Evolutionary conservation across 495 filamentous ascomycete species (phyloP).

Genomic region (Viridothelium virens): DNA sequence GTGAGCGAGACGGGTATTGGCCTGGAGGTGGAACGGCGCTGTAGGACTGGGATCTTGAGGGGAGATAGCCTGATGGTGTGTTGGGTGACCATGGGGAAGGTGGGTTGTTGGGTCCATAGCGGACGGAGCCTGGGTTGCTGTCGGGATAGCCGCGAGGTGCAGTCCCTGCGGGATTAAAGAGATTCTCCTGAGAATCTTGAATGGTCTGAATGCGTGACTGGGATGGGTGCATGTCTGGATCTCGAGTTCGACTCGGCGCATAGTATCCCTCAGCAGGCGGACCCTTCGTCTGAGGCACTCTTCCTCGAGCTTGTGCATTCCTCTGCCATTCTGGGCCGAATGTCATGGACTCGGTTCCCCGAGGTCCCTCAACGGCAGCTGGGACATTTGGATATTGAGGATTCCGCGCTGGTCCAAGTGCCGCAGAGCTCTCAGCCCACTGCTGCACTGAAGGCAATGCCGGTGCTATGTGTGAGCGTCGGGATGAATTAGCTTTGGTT

Average conservation of each 20-base stretch:
- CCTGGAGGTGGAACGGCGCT: neutral
- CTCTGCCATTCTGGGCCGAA: conserved; percentile 6
- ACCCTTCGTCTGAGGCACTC: neutral
- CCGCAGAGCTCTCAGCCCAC: neutral
- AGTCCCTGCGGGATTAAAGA: neutral
- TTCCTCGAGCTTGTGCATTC: conserved; percentile 6
- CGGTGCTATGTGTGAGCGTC: neutral
- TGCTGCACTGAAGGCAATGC: neutral
- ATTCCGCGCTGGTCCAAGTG: neutral
- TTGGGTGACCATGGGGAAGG: neutral
- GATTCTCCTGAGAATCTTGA: neutral
- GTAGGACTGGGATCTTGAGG: neutral
- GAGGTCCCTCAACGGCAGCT: neutral
- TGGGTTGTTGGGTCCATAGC: neutral
- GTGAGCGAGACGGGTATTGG: neutral
- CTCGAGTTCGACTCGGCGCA: conserved; percentile 1
- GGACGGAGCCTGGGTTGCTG: neutral
- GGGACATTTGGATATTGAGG: neutral
- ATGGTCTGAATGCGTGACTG: neutral
- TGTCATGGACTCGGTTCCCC: conserved; percentile 7
- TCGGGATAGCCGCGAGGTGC: neutral
- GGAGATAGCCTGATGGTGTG: neutral
- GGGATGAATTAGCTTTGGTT: conserved; percentile 17
- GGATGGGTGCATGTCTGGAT: neutral
- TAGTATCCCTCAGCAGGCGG: conserved; percentile 12